Percentiles rank a stretch among this genome's conserved stretches.
phyloP scores from a whole-genome alignment of 345 rosid species.

The Odontarrhena argentea region DNA sequence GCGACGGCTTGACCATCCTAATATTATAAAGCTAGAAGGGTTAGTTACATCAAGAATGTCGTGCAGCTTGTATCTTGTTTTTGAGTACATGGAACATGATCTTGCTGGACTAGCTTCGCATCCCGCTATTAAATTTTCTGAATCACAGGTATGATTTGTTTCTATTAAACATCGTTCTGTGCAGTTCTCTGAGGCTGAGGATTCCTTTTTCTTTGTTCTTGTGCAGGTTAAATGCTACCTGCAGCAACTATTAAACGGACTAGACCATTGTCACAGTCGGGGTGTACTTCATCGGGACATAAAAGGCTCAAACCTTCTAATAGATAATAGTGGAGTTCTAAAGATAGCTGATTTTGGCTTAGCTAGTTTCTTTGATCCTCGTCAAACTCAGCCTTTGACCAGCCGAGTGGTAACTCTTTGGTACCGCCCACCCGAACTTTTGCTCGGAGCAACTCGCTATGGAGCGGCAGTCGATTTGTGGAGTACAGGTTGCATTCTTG shows the following conservation, averaged over 20 bases:
- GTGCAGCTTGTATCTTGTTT: conserved; percentile 96
- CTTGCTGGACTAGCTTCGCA: conserved; percentile 92
- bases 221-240: conserved; percentile 91
- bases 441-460: conserved; percentile 91
- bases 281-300: conserved; percentile 95
- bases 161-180: conserved; percentile 4
- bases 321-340: conserved; percentile 84
- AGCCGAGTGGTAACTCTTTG: conserved; percentile 98
- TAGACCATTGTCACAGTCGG: conserved; percentile 95
- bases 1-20: conserved; percentile 92
- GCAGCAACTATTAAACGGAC: conserved; percentile 84
- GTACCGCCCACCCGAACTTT: conserved; percentile 98
- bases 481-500: conserved; percentile 97
- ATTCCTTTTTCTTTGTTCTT: conserved; percentile 4
- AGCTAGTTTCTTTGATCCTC: conserved; percentile 85
- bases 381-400: conserved; percentile 72
- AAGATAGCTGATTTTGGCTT: conserved; percentile 98
- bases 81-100: conserved; percentile 99
- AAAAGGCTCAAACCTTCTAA: conserved; percentile 93
- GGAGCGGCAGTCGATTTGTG: conserved; percentile 92
- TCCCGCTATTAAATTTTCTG: conserved; percentile 86
- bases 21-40: conserved; percentile 94
- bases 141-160: conserved; percentile 68
- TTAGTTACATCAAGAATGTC: conserved; percentile 99
- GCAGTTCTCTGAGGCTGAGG: not conserved